Evolutionary conservation across 2,329 filamentous ascomycete species (phyloP), one percentile per base, ranked within the genome.

Genomic region (Didymella pomorum): DNA sequence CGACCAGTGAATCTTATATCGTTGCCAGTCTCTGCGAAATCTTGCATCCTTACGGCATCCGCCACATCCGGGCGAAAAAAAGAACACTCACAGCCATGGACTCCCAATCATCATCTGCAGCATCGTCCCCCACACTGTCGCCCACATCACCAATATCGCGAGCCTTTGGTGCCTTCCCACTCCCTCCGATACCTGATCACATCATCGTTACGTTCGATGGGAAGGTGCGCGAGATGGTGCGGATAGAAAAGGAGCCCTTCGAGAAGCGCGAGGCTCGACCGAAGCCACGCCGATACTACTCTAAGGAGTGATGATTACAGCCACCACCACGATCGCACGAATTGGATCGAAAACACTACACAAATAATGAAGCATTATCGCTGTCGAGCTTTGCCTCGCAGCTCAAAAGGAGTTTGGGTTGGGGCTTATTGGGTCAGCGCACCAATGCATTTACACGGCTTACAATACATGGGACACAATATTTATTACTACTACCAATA

Each of bases 171-270:
- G 35, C 55, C 2, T 46, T 52, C 26, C 43, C 45, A 4, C 57
- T 60, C 18, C 68, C 68, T 12, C 65, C 60, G n/a, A 43, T 71
- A 10, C 68, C 68, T 11, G 58, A 67, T 10, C 68, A 70, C 25
- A 71, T 71, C 50, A 67, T 71, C 50, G 68, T 71, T 11, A 71
- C 68, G 0, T 71, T 71, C 26, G 64, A 71, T 25, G 68, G 68
- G n/a, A 67, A 69, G 47, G 66, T 68, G 33, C 60, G 68, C 41
- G 67, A 71, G 46, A 64, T 71, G 59, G 56, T 69, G 18, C 56
- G 64, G 53, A 71, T 69, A 65, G 51, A 54, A 23, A 64, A 61
- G 12, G 60, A 65, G 12, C 43, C 52, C 3, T 8, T 58, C 4
- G 51, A 64, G 25, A 44, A 52, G 48, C 47, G 41, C 25, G 28